Evolutionary conservation across 129 eudicot species (phyloP).

Genomic region (Centaurea solstitialis): DNA sequence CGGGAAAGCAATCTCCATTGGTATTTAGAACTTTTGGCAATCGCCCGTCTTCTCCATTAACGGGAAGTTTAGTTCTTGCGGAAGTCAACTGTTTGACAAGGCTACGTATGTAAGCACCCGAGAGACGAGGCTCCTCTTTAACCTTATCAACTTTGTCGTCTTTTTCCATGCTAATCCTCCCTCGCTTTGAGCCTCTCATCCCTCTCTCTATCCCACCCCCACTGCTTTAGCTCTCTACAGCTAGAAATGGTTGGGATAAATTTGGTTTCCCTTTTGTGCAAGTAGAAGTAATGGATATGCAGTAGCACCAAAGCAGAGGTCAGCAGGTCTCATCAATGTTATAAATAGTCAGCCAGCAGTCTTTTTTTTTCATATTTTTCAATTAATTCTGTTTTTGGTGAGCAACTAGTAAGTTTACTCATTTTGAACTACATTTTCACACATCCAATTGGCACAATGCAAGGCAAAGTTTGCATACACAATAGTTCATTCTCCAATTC

Average conservation of each 20-base stretch:
- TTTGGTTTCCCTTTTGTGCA: conserved; percentile 37
- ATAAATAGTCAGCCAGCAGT: conserved; percentile 58
- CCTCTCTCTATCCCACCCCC: conserved; percentile 22
- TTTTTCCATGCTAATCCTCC: conserved; percentile 27
- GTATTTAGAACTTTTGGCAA: conserved; percentile 11
- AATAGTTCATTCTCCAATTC: background rate
- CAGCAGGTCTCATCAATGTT: conserved; percentile 48
- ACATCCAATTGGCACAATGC: no score
- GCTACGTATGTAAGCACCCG: conserved; percentile 73
- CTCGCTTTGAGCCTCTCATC: conserved; percentile 58
- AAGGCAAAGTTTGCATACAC: no score
- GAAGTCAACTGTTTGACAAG: conserved; percentile 67
- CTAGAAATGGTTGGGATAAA: conserved; percentile 20
- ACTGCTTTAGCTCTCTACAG: background rate
- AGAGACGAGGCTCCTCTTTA: conserved; percentile 53
- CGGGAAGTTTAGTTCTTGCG: conserved; percentile 36
- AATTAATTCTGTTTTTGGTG: background rate
- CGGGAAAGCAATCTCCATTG: background rate
- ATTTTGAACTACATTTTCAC: no score
- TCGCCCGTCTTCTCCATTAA: conserved; percentile 12
- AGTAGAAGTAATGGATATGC: conserved; percentile 39
- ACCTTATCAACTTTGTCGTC: conserved; percentile 31
- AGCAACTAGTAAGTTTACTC: conserved; percentile 4
- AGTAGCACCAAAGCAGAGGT: conserved; percentile 38
- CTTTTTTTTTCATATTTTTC: conserved; percentile 18